Evolutionary conservation across 345 rosid genomes (phyloP), one percentile per base, ranked within the genome.

Genomic region (Lumnitzera littorea): DNA sequence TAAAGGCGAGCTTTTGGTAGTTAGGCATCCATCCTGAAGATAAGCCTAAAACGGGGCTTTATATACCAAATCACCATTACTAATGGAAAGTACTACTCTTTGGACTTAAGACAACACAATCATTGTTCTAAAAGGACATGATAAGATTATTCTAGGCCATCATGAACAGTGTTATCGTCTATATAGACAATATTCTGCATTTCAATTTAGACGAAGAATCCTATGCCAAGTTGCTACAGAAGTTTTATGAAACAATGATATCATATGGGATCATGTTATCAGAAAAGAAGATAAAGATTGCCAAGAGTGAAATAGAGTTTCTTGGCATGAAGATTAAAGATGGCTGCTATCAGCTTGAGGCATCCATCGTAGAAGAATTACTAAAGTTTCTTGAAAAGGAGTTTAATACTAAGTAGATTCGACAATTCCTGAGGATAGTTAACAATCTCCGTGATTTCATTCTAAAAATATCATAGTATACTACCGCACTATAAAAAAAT

Each of bases 401-500:
- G 24, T 0, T 47, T 13, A 6, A n/a, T 17, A 10, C 5, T 12
- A 49, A 62, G 13, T 12, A 62, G 52, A 20, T 62, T 1, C 31
- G 23, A 13, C 14, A 41, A 16, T 62, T 62, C 25, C 50, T 62
- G 13, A 36, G 23, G 6, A 62, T 41, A 1, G 15, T 53, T 2
- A 62, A 62, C 17, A 52, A 62, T n/a, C 13, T 52, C 2, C 7
- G n/a, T 12, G 65, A 62, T 13, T 52, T 51, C 12, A 13, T 62
- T 9, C 25, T 7, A 3, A 29, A 27, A 4, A 50, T 51, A 6
- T 24, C 55, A 11, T 2, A 15, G 2, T 1, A 13, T 1, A 25
- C 5, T 1, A 10, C 2, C 9, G 27, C 25, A 24, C 47, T 29
- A 11, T 2, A 23, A 13, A 24, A 24, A 24, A 15, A 24, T 13